Base-by-base conservation (phyloP, 805 yeast species). In the Lipomyces sp. region DNA sequence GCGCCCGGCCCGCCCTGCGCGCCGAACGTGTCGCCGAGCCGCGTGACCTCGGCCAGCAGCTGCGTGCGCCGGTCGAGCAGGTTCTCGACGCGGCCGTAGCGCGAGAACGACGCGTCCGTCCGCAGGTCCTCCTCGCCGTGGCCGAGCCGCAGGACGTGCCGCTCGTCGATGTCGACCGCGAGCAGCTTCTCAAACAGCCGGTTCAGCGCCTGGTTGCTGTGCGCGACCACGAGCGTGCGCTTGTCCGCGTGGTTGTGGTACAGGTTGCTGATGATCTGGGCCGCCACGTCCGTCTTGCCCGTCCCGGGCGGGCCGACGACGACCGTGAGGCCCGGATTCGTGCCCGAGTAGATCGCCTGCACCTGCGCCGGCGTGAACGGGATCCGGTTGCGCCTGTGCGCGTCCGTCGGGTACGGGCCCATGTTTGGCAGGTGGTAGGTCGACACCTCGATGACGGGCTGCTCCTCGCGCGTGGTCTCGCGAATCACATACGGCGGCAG, bases 301-400 rank as follows among this genome's bases (percentile, higher is more conserved):
- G 90, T 83, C 0, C 90, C 90, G 3, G 90, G 90, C 1, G 90
- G 89, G 0, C 89, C 90, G 63, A 81, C 85, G 5, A 84, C 77
- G 28, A 84, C 76, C 4, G 79, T 68, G 5, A 84, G 65, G 2
- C 82, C 81, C n/a, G 80, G 77, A 8, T 38, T 43, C 0, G 63
- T 45, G 0, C 67, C 65, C 8, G 61, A 40, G 13, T 64, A 41
- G 7, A 70, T 47, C 1, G 70, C 65, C 21, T 59, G 42, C 3
- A 62, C 60, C 42, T 70, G 71, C 4, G 45, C 45, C 7, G 47
- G 47, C 1, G 66, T 58, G 37, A 50, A 65, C 13, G 47, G 40
- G n/a, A 57, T 39, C 39, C 28, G 43, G 33, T 59, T 60, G 11
- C 45, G 33, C 34, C 50, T 49, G 23, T 36, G 48, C 21, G 44